phyloP scores from a whole-genome alignment of 352 stramenopile genomes.

The Thraustochytrium striatum region DNA sequence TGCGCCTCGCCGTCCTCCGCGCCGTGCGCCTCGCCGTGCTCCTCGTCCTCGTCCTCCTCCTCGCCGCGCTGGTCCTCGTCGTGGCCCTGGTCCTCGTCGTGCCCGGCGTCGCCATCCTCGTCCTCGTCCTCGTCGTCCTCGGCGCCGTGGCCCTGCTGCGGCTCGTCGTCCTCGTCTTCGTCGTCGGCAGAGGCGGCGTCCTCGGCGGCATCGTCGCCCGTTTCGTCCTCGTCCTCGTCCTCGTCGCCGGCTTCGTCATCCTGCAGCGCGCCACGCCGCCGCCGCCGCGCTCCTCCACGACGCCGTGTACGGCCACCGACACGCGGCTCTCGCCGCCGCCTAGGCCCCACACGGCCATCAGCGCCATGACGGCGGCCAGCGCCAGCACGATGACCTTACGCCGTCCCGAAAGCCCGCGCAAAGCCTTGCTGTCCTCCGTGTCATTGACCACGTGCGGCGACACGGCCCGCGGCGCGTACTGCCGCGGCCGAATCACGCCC shows the following conservation, averaged over 20 bases:
- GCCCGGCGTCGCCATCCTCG: neutral
- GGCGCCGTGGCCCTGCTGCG: neutral
- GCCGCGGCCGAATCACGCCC: conserved; percentile 36
- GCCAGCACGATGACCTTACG: neutral
- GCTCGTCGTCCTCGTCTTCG: conserved; percentile 6
- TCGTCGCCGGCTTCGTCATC: neutral
- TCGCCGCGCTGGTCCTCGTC: neutral
- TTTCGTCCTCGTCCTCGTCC: neutral
- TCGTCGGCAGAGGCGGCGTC: conserved; percentile 26
- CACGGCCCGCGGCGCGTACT: neutral
- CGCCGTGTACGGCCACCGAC: neutral
- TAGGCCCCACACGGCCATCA: neutral
- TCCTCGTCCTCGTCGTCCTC: conserved; percentile 1
- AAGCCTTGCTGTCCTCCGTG: conserved; percentile 11
- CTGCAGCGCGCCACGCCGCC: neutral
- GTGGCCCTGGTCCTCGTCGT: neutral
- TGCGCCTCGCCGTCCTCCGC: neutral
- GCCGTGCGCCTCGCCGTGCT: neutral
- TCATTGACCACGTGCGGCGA: neutral
- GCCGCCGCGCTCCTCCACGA: neutral
- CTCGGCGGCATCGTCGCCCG: neutral
- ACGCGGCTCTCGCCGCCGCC: neutral
- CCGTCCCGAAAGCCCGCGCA: neutral
- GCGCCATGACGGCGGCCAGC: conserved; percentile 9
- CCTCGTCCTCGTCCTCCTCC: neutral